phyloP scores from a whole-genome alignment of 768 basidiomycete species.

The Serendipita sp. region DNA sequence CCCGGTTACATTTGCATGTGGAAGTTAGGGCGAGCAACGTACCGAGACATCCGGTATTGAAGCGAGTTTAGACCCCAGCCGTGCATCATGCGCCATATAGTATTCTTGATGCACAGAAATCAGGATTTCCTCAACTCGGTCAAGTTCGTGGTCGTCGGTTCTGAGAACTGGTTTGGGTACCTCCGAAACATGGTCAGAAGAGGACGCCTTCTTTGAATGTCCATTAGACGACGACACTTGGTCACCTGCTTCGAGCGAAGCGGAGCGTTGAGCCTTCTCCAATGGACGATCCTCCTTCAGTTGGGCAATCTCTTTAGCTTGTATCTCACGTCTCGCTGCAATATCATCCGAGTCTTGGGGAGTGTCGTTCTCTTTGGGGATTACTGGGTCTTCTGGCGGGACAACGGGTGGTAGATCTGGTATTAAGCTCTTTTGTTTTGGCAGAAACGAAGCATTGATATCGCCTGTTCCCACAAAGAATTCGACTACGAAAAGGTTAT shows the following conservation, averaged over 20 bases:
- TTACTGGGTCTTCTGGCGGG: conserved; percentile 5
- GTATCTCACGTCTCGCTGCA: conserved; percentile 21
- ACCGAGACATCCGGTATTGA: conserved; percentile 62
- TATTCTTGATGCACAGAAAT: conserved; percentile 63
- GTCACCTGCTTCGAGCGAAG: neutral
- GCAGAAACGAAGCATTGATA: conserved; percentile 89
- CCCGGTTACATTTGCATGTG: too few species aligned
- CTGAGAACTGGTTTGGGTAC: conserved; percentile 44
- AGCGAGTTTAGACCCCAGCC: conserved; percentile 14
- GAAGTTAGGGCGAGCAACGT: conserved; percentile 14
- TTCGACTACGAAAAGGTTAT: conserved; percentile 43
- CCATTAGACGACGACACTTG: neutral
- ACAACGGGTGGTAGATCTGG: conserved; percentile 34
- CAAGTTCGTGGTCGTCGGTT: conserved; percentile 73
- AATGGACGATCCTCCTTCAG: conserved; percentile 76
- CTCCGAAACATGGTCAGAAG: conserved; percentile 6
- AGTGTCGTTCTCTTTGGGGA: conserved; percentile 20
- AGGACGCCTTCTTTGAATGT: neutral
- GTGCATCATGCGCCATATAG: conserved; percentile 47
- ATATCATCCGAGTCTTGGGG: conserved; percentile 34
- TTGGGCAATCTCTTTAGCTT: conserved; percentile 62
- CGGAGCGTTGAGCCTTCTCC: conserved; percentile 60
- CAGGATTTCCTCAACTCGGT: conserved; percentile 67
- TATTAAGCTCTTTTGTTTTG: conserved; percentile 31
- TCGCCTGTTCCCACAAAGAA: conserved; percentile 98